These are phyloP conservation scores for Ceratocystis albifundus DNA, from an alignment of 2,329 filamentous ascomycete genomes.

Conservation along the genomic window DNA sequence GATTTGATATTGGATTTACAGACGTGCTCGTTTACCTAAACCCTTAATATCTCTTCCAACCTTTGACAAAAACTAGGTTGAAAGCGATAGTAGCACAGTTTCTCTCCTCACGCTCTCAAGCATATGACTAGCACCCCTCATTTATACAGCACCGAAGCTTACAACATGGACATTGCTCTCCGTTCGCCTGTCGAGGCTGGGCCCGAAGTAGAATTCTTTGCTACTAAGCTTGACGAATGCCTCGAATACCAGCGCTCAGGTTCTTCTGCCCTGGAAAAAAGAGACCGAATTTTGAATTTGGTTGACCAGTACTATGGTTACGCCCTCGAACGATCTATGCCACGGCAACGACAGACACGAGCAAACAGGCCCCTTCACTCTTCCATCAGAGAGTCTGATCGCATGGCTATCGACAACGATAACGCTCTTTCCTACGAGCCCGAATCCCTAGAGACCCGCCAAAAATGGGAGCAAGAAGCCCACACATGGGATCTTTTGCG, in stretches of 20 bases:
- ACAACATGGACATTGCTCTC: conserved; percentile 21
- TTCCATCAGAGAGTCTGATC: conserved; percentile 16
- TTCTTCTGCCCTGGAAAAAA: conserved; percentile 38
- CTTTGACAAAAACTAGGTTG: no score
- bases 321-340: conserved; percentile 37
- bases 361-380: conserved; percentile 30
- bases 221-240: conserved; percentile 69
- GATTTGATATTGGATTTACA: background rate
- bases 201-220: conserved; percentile 77
- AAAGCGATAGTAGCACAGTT: no score
- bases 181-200: conserved; percentile 38
- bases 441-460: conserved; percentile 26
- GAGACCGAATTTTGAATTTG: conserved; percentile 56
- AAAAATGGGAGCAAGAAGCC: conserved; percentile 64
- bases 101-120: background rate
- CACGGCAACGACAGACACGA: conserved; percentile 10
- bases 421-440: conserved; percentile 27
- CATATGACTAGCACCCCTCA: background rate
- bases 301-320: conserved; percentile 53
- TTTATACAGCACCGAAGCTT: background rate
- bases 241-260: conserved; percentile 33
- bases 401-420: conserved; percentile 46
- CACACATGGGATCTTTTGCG: conserved; percentile 84
- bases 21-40: background rate
- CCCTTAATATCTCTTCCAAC: background rate